phyloP scores from a whole-genome alignment of 192 early-diverging fungal genomes.

The Backusella westeae region DNA sequence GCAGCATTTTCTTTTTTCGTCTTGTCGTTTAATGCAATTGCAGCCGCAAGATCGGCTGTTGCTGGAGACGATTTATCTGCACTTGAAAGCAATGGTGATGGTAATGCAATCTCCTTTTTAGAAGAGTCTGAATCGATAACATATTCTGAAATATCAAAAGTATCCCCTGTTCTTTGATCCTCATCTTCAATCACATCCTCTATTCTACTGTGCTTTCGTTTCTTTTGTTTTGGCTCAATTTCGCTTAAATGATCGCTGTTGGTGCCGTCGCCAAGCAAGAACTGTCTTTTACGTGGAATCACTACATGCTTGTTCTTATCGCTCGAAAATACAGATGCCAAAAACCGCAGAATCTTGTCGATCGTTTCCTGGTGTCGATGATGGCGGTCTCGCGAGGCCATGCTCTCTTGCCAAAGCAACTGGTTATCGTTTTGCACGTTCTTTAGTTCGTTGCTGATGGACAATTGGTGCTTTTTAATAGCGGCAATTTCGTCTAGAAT shows the following conservation, averaged over 20 bases:
- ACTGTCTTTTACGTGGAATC: slow-evolving; percentile 47
- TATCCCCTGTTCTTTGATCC: not conserved
- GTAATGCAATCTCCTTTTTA: slow-evolving; percentile 4
- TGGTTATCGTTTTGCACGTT: slow-evolving; percentile 88
- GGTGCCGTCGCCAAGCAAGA: slow-evolving; percentile 26
- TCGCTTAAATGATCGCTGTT: not conserved
- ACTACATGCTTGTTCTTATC: slow-evolving; percentile 49
- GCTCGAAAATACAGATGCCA: slow-evolving; percentile 83
- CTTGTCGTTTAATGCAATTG: slow-evolving; percentile 27
- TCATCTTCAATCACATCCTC: slow-evolving; percentile 25
- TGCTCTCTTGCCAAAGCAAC: slow-evolving; percentile 83
- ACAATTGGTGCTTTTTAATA: slow-evolving; percentile 90
- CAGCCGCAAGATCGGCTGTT: slow-evolving; percentile 14
- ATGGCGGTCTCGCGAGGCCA: slow-evolving; percentile 72
- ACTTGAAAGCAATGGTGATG: not conserved
- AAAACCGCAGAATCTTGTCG: slow-evolving; percentile 90
- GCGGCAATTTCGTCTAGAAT: slow-evolving; percentile 79
- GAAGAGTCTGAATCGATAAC: slow-evolving; percentile 3
- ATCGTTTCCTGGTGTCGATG: slow-evolving; percentile 88
- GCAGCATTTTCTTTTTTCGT: slow-evolving; percentile 13
- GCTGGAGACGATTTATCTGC: slow-evolving; percentile 11
- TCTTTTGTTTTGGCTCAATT: not conserved
- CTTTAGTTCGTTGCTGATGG: slow-evolving; percentile 85
- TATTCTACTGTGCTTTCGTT: slow-evolving; percentile 8
- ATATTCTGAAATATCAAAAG: slow-evolving; percentile 12